Evolutionary conservation across 2,329 filamentous ascomycete genomes (phyloP).

Genomic region (Pseudogymnoascus sp.): DNA sequence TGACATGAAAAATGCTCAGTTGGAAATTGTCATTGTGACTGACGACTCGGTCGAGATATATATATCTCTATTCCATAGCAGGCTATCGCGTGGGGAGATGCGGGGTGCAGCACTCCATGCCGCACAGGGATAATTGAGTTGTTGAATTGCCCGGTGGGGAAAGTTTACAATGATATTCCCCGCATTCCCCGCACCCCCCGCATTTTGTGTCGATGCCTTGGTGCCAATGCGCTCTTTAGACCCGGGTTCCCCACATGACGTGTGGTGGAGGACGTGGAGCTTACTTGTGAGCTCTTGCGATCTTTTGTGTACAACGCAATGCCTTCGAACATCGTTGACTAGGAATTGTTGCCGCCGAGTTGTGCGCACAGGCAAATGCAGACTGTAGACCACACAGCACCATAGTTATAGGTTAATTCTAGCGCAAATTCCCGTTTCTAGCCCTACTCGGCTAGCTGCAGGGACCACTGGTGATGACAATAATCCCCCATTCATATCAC

Average conservation of each 20-base stretch:
- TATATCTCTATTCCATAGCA: not conserved
- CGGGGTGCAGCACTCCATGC: not conserved
- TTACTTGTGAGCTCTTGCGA: not conserved
- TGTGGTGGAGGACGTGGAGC: not conserved
- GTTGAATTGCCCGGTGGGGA: not conserved
- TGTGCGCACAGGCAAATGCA: not conserved
- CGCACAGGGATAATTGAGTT: not conserved
- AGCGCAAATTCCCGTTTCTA: not conserved
- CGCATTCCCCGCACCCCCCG: not conserved
- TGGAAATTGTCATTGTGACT: not conserved
- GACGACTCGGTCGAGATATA: not conserved
- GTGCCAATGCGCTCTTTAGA: not conserved
- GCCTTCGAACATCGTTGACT: not conserved
- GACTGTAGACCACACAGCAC: no score
- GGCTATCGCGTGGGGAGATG: not conserved
- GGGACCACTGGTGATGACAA: not conserved
- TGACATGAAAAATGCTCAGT: not conserved
- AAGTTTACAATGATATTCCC: not conserved
- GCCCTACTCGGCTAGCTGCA: not conserved
- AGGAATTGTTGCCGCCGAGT: not conserved
- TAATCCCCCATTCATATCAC: not conserved
- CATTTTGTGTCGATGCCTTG: not conserved
- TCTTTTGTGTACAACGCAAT: not conserved
- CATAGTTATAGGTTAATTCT: not conserved
- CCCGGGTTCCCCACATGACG: constrained; percentile 1